Evolutionary conservation across 441 rosid species (phyloP).

Genomic region (Bocquillonia castaneifolia): DNA sequence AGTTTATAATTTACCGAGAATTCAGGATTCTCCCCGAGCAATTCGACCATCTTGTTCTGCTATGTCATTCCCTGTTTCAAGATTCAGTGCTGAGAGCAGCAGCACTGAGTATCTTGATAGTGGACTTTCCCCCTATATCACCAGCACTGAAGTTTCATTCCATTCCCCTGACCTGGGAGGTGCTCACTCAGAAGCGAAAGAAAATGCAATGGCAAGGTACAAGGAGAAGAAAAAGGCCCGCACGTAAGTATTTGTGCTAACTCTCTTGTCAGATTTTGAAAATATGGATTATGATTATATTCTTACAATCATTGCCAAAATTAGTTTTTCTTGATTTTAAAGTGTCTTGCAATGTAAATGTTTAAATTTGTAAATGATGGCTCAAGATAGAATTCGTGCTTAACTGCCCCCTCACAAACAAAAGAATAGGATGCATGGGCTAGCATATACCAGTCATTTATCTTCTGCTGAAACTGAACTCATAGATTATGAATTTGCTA

Average conservation of each 20-base stretch:
- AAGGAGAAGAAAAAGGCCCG: constrained; percentile 58
- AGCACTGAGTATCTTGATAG: constrained; percentile 32
- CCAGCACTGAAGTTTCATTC: constrained; percentile 29
- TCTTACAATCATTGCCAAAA: neutral
- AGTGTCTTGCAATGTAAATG: neutral
- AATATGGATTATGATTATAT: neutral
- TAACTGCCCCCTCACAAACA: too few relatives aligned
- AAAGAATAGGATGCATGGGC: neutral
- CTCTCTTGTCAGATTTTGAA: neutral
- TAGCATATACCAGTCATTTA: neutral
- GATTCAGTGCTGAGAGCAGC: constrained; percentile 41
- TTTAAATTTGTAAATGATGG: neutral
- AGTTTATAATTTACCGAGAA: neutral
- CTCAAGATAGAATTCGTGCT: neutral
- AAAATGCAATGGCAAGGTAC: constrained; percentile 44
- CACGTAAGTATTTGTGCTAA: constrained; percentile 33
- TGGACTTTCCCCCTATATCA: constrained; percentile 28
- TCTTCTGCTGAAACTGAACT: neutral
- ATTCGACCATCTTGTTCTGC: constrained; percentile 41
- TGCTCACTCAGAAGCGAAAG: constrained; percentile 30
- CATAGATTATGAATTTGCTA: too few relatives aligned
- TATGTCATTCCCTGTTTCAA: constrained; percentile 43
- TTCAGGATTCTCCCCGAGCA: constrained; percentile 13
- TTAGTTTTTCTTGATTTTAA: neutral
- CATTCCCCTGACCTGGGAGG: constrained; percentile 28